These are phyloP conservation scores for Carallia pectinifolia DNA, from an alignment of 345 rosid species.

Conservation along the genomic window DNA sequence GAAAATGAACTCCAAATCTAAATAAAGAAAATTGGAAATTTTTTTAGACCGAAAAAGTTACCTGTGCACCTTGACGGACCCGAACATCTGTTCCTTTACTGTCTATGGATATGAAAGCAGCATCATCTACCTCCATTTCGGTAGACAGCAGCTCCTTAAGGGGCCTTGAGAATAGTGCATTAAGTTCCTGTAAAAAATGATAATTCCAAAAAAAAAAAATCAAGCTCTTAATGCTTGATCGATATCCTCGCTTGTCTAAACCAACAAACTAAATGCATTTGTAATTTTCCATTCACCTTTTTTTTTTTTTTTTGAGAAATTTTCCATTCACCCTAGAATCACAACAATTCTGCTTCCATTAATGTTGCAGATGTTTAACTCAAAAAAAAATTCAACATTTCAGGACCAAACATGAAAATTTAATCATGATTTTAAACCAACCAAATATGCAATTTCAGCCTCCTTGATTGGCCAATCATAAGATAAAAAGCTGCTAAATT, in stretches of 20 bases:
- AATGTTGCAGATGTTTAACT: too few relatives aligned
- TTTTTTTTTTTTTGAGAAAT: too few relatives aligned
- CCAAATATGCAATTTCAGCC: too few relatives aligned
- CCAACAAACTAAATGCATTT: too few relatives aligned
- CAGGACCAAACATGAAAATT: too few relatives aligned
- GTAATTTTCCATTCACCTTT: too few relatives aligned
- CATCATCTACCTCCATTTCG: conserved; percentile 86
- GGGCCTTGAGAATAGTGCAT: conserved; percentile 77
- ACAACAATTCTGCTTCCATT: too few relatives aligned
- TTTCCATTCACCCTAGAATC: background rate
- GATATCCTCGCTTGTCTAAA: too few relatives aligned
- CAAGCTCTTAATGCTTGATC: background rate
- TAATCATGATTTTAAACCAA: too few relatives aligned
- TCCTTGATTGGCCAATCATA: too few relatives aligned
- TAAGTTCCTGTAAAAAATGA: conserved; percentile 60
- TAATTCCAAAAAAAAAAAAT: background rate
- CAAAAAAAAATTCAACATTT: too few relatives aligned
- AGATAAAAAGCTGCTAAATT: too few relatives aligned
- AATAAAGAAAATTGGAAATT: background rate
- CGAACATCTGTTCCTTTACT: conserved; percentile 91
- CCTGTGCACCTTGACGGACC: conserved; percentile 98
- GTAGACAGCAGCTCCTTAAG: conserved; percentile 60
- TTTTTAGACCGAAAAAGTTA: conserved; percentile 16
- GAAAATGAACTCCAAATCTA: background rate
- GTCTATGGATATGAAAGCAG: conserved; percentile 90